Conservation (phyloP, 2,329 filamentous ascomycete genomes). For the Laburnicola sp. region DNA sequence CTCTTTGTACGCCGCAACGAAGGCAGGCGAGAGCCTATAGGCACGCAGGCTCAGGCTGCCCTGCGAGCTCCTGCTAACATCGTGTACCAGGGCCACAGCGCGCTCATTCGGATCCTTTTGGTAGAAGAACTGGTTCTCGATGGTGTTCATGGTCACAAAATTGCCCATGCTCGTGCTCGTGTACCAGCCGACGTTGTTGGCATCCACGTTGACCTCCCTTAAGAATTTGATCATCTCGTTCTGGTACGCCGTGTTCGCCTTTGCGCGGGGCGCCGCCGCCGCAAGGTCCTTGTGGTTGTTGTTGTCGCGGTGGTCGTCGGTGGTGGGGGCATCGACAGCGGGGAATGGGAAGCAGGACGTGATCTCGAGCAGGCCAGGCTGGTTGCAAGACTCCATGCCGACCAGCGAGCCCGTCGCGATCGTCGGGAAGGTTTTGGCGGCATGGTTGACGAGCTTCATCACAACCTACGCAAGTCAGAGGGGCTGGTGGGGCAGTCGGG, state of each 20-base stretch:
- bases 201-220: conserved; percentile 96
- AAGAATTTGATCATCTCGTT: conserved; percentile 96
- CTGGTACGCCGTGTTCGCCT: conserved; percentile 86
- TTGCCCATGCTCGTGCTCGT: conserved; percentile 98
- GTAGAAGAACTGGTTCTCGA: conserved; percentile 98
- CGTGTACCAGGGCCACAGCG: conserved; percentile 88
- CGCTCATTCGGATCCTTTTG: conserved; percentile 88
- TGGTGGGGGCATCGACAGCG: conserved; percentile 69
- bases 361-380: conserved; percentile 77
- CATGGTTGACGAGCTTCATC: conserved; percentile 98
- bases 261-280: conserved; percentile 86
- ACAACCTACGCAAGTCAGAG: conserved; percentile 66
- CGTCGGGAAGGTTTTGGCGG: conserved; percentile 83
- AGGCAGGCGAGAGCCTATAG: conserved; percentile 83
- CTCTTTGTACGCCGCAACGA: conserved; percentile 93
- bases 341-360: conserved; percentile 97
- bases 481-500: conserved; percentile 34
- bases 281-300: conserved; percentile 61
- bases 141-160: conserved; percentile 90
- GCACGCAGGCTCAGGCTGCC: conserved; percentile 87
- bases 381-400: conserved; percentile 73
- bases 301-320: conserved; percentile 46
- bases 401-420: conserved; percentile 87
- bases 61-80: conserved; percentile 92
- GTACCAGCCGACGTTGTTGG: conserved; percentile 98